Evolutionary conservation across 768 basidiomycete genomes (phyloP).

Genomic region (Lepiota venenata): DNA sequence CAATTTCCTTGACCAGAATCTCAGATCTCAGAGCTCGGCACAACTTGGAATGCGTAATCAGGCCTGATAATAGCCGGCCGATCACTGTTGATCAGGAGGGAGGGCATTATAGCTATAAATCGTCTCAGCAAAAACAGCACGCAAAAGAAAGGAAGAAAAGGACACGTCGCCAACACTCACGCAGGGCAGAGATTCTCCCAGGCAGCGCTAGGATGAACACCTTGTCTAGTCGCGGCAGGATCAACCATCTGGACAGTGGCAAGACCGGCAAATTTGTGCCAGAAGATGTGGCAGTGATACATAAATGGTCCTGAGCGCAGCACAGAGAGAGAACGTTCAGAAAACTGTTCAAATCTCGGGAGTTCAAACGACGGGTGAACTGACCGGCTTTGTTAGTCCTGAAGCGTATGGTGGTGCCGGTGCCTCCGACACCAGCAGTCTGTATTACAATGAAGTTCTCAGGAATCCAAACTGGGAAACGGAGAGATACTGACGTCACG

Average conservation of each 20-base stretch:
- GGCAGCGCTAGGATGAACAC: constrained; percentile 7
- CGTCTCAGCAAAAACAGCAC: background rate
- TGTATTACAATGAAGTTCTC: background rate
- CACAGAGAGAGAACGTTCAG: background rate
- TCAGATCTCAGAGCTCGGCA: too few relatives aligned
- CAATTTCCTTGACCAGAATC: too few relatives aligned
- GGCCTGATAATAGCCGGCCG: too few relatives aligned
- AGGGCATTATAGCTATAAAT: constrained; percentile 2
- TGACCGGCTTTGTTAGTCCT: constrained; percentile 16
- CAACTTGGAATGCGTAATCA: too few relatives aligned
- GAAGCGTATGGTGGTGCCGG: constrained; percentile 19
- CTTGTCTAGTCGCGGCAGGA: constrained; percentile 1
- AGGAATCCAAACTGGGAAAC: background rate
- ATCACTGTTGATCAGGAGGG: constrained; percentile 3
- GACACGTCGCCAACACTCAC: background rate
- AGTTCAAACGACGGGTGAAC: background rate
- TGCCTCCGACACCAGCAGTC: constrained; percentile 15
- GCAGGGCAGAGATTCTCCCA: constrained; percentile 16
- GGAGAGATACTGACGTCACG: constrained; percentile 48
- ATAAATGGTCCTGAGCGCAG: constrained; percentile 16
- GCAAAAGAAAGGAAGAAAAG: background rate
- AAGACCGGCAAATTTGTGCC: constrained; percentile 15
- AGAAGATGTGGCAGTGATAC: constrained; percentile 20
- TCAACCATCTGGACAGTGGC: constrained; percentile 14
- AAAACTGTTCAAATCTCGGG: background rate